Evolutionary conservation across 129 eudicot species (phyloP).

Genomic region (Scalesia atractyloides): DNA sequence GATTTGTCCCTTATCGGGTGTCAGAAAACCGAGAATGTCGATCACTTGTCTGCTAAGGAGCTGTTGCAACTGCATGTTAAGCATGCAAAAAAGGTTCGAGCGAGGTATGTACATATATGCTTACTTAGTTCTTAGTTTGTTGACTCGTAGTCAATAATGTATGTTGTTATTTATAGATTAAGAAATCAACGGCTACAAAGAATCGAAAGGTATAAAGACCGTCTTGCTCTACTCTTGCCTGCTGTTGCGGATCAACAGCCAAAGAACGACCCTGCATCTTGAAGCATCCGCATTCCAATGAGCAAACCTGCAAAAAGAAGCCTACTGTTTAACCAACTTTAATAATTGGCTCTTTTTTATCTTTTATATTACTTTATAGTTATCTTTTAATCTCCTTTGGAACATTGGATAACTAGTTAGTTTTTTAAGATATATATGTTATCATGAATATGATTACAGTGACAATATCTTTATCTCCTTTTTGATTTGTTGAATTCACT

Average conservation of each 20-base stretch:
- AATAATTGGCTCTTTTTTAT: not conserved
- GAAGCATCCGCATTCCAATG: slow-evolving; percentile 2
- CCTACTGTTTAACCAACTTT: not conserved
- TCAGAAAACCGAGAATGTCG: slow-evolving; percentile 53
- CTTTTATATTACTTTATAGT: not conserved
- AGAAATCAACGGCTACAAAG: slow-evolving; percentile 72
- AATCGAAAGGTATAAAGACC: slow-evolving; percentile 84
- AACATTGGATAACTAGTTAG: too few species aligned
- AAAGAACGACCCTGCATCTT: slow-evolving; percentile 45
- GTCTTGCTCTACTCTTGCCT: slow-evolving; percentile 91
- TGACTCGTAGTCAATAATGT: not conserved
- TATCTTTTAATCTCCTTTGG: too few species aligned
- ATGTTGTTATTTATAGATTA: slow-evolving; percentile 41
- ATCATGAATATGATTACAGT: too few species aligned
- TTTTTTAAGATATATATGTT: too few species aligned
- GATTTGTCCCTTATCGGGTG: slow-evolving; percentile 26
- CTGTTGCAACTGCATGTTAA: slow-evolving; percentile 72
- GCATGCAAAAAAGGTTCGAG: slow-evolving; percentile 85
- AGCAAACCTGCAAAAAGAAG: not conserved
- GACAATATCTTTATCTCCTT: too few species aligned
- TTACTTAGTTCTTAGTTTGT: slow-evolving; percentile 4
- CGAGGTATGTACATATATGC: slow-evolving; percentile 48
- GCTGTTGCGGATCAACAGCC: slow-evolving; percentile 61
- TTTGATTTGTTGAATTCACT: too few species aligned
- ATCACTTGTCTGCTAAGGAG: slow-evolving; percentile 55